phyloP scores from a whole-genome alignment of 2,329 filamentous ascomycete species.

The Trichoderma simmonsii region DNA sequence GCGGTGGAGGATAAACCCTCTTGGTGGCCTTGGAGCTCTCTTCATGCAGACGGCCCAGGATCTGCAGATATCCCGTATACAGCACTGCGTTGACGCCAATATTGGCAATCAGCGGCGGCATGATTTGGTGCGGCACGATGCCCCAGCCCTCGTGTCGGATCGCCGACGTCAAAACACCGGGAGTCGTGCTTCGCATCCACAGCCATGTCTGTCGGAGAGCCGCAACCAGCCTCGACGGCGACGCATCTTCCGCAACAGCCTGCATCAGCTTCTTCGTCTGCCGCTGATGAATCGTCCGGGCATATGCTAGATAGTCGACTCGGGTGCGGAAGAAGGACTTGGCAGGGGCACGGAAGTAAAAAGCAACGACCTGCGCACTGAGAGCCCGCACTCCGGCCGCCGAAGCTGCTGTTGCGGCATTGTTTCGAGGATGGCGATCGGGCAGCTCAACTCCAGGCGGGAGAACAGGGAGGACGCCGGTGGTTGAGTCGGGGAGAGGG shows the following conservation, averaged over 20 bases:
- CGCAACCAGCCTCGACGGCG: conserved; percentile 32
- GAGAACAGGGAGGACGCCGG: conserved; percentile 45
- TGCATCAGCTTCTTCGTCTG: conserved; percentile 37
- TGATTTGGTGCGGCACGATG: conserved; percentile 71
- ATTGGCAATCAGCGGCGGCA: conserved; percentile 72
- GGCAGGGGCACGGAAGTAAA: conserved; percentile 87
- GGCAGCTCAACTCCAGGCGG: conserved; percentile 41
- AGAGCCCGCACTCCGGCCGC: conserved; percentile 81
- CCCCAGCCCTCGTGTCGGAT: conserved; percentile 68
- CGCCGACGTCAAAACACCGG: conserved; percentile 65
- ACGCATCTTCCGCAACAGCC: conserved; percentile 36
- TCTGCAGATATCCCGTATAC: conserved; percentile 73
- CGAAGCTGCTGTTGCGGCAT: conserved; percentile 68
- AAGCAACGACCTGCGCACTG: conserved; percentile 78
- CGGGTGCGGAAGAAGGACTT: conserved; percentile 90
- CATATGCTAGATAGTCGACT: conserved; percentile 74
- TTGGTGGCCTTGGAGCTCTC: conserved; percentile 56
- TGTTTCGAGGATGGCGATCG: conserved; percentile 49
- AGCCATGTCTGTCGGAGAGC: conserved; percentile 43
- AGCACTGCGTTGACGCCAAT: conserved; percentile 70
- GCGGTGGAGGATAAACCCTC: conserved; percentile 67
- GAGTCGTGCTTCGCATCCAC: conserved; percentile 62
- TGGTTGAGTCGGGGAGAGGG: conserved; percentile 28
- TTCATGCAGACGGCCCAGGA: conserved; percentile 63
- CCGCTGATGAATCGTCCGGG: conserved; percentile 49